Evolutionary conservation across 768 basidiomycete species (phyloP).

Genomic region (Tephrocybe sp.): DNA sequence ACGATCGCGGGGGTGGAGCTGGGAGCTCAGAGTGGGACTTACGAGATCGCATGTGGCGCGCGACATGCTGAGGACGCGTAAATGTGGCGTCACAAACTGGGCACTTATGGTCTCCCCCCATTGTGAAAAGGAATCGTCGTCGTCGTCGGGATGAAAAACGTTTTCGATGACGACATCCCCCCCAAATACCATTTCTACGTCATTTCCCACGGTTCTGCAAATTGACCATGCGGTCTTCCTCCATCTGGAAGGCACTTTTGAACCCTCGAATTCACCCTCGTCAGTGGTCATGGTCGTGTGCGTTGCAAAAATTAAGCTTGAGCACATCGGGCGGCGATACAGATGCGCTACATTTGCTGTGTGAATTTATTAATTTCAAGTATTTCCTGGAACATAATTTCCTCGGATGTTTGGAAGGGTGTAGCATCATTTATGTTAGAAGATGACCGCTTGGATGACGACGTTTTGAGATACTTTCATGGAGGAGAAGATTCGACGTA

Average conservation of each 20-base stretch:
- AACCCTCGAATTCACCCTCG: no score
- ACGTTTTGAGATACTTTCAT: no score
- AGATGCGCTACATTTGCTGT: not conserved
- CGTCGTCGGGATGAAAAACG: not conserved
- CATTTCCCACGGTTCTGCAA: conserved; percentile 5
- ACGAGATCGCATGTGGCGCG: conserved; percentile 88
- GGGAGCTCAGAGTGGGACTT: conserved; percentile 32
- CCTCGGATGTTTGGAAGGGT: no score
- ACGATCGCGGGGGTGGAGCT: conserved; percentile 13
- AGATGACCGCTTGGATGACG: no score
- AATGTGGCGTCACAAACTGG: conserved; percentile 86
- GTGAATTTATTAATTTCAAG: not conserved
- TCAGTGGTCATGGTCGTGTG: no score
- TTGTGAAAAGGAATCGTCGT: conserved; percentile 19
- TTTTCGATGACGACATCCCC: conserved; percentile 2
- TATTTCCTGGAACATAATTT: no score
- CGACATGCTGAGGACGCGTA: conserved; percentile 85
- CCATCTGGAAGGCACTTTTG: no score
- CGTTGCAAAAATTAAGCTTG: no score
- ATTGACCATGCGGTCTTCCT: no score
- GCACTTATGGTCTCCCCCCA: conserved; percentile 84
- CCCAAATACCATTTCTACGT: not conserved
- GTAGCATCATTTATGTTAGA: no score
- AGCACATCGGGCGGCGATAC: no score
- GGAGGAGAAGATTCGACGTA: no score